phyloP scores from a whole-genome alignment of 495 filamentous ascomycete species.

The Trypethelium eluteriae region DNA sequence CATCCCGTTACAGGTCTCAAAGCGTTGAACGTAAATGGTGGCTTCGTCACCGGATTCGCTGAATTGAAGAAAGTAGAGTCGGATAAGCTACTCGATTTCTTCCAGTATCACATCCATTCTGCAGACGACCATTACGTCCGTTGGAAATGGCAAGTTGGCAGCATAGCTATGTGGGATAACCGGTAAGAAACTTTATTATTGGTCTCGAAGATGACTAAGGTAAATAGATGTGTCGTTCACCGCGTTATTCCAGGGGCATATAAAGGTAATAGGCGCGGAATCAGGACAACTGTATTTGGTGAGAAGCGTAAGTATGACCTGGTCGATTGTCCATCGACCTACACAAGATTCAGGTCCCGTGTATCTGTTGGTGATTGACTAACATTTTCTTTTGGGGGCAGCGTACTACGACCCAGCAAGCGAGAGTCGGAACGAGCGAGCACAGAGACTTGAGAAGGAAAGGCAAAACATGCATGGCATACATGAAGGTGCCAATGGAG shows the following conservation, averaged over 20 bases:
- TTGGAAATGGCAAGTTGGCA: conserved; percentile 50
- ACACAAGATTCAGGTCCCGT: neutral
- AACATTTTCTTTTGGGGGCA: conserved; percentile 16
- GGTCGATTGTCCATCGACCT: neutral
- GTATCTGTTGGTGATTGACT: neutral
- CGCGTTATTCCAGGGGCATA: conserved; percentile 49
- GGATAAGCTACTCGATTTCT: conserved; percentile 47
- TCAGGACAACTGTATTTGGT: conserved; percentile 49
- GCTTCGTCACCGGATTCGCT: conserved; percentile 46
- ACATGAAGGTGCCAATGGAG: neutral
- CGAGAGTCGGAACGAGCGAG: conserved; percentile 40
- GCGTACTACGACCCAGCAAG: conserved; percentile 45
- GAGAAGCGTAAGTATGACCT: conserved; percentile 43
- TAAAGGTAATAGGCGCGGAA: conserved; percentile 40
- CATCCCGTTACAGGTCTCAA: conserved; percentile 49
- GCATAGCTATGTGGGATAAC: conserved; percentile 52
- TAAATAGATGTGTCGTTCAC: conserved; percentile 34
- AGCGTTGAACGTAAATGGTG: conserved; percentile 45
- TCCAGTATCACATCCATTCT: conserved; percentile 45
- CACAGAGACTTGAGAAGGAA: conserved; percentile 19
- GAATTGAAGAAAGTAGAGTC: conserved; percentile 50
- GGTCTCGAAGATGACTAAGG: neutral
- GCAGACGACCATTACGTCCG: conserved; percentile 48
- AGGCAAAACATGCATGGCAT: conserved; percentile 3
- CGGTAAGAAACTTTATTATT: conserved; percentile 19